Conservation (phyloP, 2,329 filamentous ascomycete species). For the Clarireedia hainanense region DNA sequence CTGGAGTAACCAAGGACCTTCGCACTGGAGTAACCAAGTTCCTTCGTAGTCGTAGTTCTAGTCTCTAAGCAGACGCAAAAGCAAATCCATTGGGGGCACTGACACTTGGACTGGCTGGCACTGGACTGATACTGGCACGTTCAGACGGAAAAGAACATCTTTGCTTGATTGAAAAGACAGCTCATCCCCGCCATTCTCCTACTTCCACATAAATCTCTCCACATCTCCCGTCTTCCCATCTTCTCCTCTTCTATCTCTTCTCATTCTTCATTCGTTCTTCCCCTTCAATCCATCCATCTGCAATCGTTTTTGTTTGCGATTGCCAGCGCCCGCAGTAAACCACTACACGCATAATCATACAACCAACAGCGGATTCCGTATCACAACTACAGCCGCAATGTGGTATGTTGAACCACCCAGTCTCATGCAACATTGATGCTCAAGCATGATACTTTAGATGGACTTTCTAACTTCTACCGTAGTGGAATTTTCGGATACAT, state of each 20-base stretch:
- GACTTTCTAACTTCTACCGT: conserved; percentile 3
- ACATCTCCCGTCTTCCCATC: conserved; percentile 1
- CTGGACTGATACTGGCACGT: not conserved
- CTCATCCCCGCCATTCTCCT: not conserved
- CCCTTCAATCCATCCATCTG: not conserved
- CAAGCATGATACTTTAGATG: conserved; percentile 1
- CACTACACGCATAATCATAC: not conserved
- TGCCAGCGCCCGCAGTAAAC: not conserved
- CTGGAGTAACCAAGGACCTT: not conserved
- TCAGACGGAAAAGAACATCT: conserved; percentile 4
- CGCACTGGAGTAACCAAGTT: not conserved
- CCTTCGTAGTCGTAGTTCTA: not conserved
- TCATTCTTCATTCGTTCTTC: not conserved
- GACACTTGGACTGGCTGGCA: too few relatives aligned
- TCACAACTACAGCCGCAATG: conserved; percentile 14
- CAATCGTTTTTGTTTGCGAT: conserved; percentile 8
- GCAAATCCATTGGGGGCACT: not conserved
- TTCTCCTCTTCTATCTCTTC: not conserved
- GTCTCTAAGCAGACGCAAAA: too few relatives aligned
- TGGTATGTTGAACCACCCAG: conserved; percentile 17
- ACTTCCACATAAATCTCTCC: conserved; percentile 5
- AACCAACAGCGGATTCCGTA: not conserved
- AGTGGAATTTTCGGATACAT: conserved; percentile 98
- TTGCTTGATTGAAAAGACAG: not conserved
- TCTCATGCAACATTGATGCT: too few relatives aligned